Evolutionary conservation across 2,329 filamentous ascomycete genomes (phyloP).

Genomic region (Penicillium frequentans): DNA sequence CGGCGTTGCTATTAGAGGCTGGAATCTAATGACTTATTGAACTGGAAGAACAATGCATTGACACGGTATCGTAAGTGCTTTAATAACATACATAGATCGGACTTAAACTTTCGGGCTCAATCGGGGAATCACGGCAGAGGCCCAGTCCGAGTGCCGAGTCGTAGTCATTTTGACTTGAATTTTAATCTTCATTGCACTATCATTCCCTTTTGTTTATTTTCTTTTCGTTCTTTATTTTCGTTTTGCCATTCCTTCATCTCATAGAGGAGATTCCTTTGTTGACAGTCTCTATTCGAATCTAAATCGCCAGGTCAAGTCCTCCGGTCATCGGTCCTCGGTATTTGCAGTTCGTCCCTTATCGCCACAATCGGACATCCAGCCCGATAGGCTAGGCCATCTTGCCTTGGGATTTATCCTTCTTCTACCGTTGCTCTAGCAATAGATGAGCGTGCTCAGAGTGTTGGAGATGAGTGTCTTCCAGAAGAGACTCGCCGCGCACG

Average conservation of each 20-base stretch:
- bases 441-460: conserved; percentile 4
- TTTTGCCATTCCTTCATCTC: neutral
- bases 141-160: conserved; percentile 10
- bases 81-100: neutral
- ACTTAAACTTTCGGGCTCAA: conserved; percentile 5
- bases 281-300: neutral
- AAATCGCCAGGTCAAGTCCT: neutral
- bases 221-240: neutral
- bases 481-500: conserved; percentile 11
- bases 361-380: conserved; percentile 13
- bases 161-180: neutral
- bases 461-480: conserved; percentile 19
- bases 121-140: conserved; percentile 9
- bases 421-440: neutral
- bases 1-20: neutral
- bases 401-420: neutral
- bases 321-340: conserved; percentile 9
- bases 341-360: conserved; percentile 13
- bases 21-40: neutral
- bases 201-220: neutral
- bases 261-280: neutral
- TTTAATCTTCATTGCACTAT: conserved; percentile 14
- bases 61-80: neutral
- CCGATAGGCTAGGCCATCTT: neutral
- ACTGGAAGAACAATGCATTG: neutral